phyloP scores from a whole-genome alignment of 2,329 filamentous ascomycete genomes.

The Arachnomyces sp. region DNA sequence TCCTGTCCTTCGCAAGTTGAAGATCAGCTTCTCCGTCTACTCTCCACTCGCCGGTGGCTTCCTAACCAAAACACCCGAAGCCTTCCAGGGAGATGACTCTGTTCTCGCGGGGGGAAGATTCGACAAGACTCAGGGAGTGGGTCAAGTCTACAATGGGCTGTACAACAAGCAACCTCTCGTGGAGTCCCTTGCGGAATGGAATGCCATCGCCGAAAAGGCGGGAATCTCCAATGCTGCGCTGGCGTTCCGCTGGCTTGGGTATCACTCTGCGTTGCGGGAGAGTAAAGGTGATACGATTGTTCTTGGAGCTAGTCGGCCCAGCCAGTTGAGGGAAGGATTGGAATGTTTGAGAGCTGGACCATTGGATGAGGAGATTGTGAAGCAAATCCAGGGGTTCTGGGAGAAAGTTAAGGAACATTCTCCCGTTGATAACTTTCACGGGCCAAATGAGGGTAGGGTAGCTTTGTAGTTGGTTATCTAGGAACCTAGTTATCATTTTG shows the following conservation, averaged over 20 bases:
- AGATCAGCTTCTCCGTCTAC: slow-evolving; percentile 41
- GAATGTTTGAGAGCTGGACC: slow-evolving; percentile 39
- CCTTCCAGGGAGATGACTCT: slow-evolving; percentile 5
- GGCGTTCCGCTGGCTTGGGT: slow-evolving; percentile 31
- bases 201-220: slow-evolving; percentile 13
- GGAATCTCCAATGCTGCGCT: slow-evolving; percentile 26
- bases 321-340: slow-evolving; percentile 17
- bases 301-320: slow-evolving; percentile 14
- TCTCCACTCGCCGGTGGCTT: slow-evolving; percentile 33
- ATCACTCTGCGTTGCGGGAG: slow-evolving; percentile 18
- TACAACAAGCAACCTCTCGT: slow-evolving; percentile 23
- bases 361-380: slow-evolving; percentile 15
- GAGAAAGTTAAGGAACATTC: slow-evolving; percentile 21
- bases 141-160: slow-evolving; percentile 20
- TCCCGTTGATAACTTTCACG: slow-evolving; percentile 13
- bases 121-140: slow-evolving; percentile 7
- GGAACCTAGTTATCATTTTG: no score
- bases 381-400: slow-evolving; percentile 22
- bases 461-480: no score
- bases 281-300: slow-evolving; percentile 15
- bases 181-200: slow-evolving; percentile 14
- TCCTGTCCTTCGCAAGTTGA: slow-evolving; percentile 37
- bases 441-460: no score
- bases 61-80: slow-evolving; percentile 22
- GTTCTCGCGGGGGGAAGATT: slow-evolving; percentile 16